A percentile compares a stretch with the other conserved stretches of the same genome.
Conservation (phyloP, 345 rosid species). For the Eutrema heterophyllum region DNA sequence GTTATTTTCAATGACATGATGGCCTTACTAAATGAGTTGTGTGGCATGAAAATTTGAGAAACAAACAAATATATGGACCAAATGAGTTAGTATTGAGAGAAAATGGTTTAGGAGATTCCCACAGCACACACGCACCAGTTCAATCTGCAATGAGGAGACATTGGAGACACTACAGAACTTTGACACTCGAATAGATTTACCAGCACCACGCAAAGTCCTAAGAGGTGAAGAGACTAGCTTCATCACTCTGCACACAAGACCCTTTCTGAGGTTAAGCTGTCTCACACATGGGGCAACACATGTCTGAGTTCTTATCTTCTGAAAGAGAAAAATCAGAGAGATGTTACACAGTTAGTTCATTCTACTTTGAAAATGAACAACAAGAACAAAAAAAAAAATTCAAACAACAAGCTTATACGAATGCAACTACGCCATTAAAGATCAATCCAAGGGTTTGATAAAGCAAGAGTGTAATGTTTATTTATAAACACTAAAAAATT, state of each 20-base stretch:
- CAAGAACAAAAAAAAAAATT: neutral
- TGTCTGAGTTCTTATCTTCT: conserved; percentile 46
- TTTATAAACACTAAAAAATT: neutral
- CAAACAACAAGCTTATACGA: neutral
- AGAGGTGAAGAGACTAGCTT: conserved; percentile 59
- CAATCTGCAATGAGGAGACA: conserved; percentile 77
- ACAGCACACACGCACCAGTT: conserved; percentile 48
- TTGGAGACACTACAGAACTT: conserved; percentile 81
- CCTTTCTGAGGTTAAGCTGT: conserved; percentile 79
- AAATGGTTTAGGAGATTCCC: neutral
- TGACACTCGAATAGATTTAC: conserved; percentile 70
- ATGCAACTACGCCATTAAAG: neutral
- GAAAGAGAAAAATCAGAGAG: neutral
- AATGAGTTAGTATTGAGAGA: neutral
- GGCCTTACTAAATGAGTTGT: neutral
- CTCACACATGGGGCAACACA: conserved; percentile 68
- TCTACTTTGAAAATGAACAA: neutral
- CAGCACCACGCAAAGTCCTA: conserved; percentile 77
- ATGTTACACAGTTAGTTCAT: neutral
- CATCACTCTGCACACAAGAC: conserved; percentile 66
- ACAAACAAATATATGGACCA: neutral
- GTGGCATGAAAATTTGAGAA: neutral
- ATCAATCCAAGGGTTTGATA: neutral
- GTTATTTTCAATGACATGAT: neutral
- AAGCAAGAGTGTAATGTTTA: neutral